Base-by-base conservation (phyloP, 805 yeast species). In the Lipomyces sp. region DNA sequence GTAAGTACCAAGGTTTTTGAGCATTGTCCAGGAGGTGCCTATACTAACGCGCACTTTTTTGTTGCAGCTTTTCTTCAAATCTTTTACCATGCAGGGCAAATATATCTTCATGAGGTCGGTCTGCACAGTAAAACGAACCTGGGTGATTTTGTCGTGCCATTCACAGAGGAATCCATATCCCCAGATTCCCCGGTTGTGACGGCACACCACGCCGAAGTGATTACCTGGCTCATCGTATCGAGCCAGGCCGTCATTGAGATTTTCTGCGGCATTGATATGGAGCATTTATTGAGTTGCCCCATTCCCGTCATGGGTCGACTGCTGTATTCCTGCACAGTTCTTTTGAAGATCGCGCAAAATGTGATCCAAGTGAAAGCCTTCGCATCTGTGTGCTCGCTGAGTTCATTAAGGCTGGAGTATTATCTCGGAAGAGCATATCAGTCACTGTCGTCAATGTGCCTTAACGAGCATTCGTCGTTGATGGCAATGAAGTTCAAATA, bases 211-310 rank as follows among this genome's bases (percentile, higher is more conserved):
- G 49, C 50, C 1, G 55, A 51, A 16, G 47, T 49, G 14, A 45
- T 52, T n/a, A n/a, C 43, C 1, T 52, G 57, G 57, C 50, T 49
- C 28, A 45, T 52, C 14, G 26, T 56, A n/a, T 38, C 57, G 13
- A 22, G 56, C 14, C 57, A 49, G 28, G 16, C 16, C 4, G 11
- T 40, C 31, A 39, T 52, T n/a, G 55, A 52, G 22, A 18, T 49
- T n/a, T 52, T 49, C 38, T 44, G 49, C 38, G 14, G 21, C 14
- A 34, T 41, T 19, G 50, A 45, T n/a, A 23, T 33, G 8, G 16
- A 22, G 10, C 5, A n/a, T 14, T 23, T 50, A n/a, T 26, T 35
- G 18, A 40, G 16, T 24, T 49, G 40, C 2, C 57, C 57, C 8
- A 19, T 28, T 8, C 33, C 33, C 22, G n/a, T 33, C 14, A n/a